phyloP scores from a whole-genome alignment of 1,284 basidiomycete species.

The Tilletia walkeri region DNA sequence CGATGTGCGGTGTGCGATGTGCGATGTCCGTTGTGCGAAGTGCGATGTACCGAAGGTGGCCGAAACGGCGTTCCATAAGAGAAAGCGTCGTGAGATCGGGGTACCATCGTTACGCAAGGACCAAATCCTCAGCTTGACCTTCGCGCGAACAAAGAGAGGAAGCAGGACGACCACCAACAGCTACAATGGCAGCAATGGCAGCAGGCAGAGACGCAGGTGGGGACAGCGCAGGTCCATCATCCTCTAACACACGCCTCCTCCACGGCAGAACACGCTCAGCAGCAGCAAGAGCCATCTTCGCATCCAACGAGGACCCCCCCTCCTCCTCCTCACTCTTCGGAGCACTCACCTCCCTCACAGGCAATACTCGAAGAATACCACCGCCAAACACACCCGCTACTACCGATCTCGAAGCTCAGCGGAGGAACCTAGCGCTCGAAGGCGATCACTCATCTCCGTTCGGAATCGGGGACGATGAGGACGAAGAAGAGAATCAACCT shows the following conservation, averaged over 20 bases:
- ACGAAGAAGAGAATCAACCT: not conserved
- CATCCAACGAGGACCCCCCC: not conserved
- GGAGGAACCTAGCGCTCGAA: not conserved
- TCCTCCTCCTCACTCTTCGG: not conserved
- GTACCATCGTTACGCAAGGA: slow-evolving; percentile 6
- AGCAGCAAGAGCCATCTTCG: slow-evolving; percentile 8
- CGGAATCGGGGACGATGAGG: not conserved
- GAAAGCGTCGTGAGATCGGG: too few species aligned
- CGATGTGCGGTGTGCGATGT: too few species aligned
- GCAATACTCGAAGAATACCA: too few species aligned
- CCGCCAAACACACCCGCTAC: not conserved
- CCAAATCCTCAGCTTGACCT: not conserved
- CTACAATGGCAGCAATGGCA: not conserved
- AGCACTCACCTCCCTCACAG: not conserved
- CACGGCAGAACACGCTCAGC: slow-evolving; percentile 4
- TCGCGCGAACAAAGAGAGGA: not conserved
- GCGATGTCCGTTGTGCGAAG: too few species aligned
- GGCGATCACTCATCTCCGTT: not conserved
- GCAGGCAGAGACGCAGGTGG: not conserved
- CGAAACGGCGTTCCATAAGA: too few species aligned
- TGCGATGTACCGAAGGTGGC: too few species aligned
- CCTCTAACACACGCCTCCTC: not conserved
- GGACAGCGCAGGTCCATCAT: not conserved
- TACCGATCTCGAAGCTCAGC: slow-evolving; percentile 4
- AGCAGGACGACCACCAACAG: too few species aligned